Percentiles rank a stretch among this genome's conserved stretches.
These are phyloP conservation scores for Asparagopsis taxiformis DNA, from an alignment of 31 red algal species.

Conservation along the genomic window DNA sequence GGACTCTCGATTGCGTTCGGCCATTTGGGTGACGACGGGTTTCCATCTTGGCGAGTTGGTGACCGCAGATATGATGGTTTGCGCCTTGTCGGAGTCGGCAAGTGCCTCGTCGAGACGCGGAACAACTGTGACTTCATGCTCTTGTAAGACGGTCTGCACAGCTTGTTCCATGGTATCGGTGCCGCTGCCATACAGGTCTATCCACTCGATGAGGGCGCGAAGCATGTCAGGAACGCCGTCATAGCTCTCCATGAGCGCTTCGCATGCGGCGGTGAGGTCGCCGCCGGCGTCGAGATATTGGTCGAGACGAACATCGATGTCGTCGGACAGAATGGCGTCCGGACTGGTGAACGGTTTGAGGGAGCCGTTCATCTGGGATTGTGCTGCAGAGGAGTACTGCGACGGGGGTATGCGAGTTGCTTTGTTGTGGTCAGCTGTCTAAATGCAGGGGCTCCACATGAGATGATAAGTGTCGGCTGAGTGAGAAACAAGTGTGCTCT, in stretches of 20 bases:
- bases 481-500: no score
- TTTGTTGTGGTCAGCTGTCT: no score
- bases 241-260: constrained; percentile 25
- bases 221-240: constrained; percentile 39
- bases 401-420: no score
- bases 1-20: constrained; percentile 17
- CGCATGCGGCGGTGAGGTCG: constrained; percentile 8
- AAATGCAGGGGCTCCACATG: no score
- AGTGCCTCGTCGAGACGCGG: constrained; percentile 25
- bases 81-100: constrained; percentile 9
- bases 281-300: constrained; percentile 2
- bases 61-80: constrained; percentile 9
- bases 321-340: constrained; percentile 32
- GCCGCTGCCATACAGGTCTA: constrained; percentile 21
- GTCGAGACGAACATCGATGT: constrained; percentile 7
- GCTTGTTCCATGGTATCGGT: constrained; percentile 17
- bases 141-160: constrained; percentile 14
- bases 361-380: background rate
- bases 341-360: background rate
- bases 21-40: constrained; percentile 19
- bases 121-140: constrained; percentile 28
- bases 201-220: constrained; percentile 27
- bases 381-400: background rate
- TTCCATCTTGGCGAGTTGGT: constrained; percentile 22
- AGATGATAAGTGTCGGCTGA: no score